Conservation (phyloP, 2,329 filamentous ascomycete species). For the Hypoxylon sp. region DNA sequence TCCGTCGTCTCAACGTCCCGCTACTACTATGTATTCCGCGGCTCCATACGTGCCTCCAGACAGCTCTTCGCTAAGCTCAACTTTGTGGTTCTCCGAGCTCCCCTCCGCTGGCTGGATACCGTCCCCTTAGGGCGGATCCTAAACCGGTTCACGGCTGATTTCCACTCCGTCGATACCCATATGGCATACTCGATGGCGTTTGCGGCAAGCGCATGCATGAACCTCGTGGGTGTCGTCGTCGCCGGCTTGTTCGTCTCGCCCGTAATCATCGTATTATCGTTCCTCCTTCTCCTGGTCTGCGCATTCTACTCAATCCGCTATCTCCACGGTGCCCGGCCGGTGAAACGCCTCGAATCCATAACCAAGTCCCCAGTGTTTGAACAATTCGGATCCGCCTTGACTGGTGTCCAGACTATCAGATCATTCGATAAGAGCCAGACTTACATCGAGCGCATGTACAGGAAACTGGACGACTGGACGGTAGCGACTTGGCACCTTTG, state of each 20-base stretch:
- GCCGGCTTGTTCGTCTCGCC: constrained; percentile 78
- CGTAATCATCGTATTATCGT: constrained; percentile 73
- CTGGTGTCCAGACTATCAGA: constrained; percentile 81
- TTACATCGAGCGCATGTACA: constrained; percentile 79
- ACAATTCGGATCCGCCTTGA: constrained; percentile 80
- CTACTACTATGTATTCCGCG: constrained; percentile 74
- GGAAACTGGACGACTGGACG: constrained; percentile 76
- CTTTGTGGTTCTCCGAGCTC: constrained; percentile 77
- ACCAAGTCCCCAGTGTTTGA: constrained; percentile 86
- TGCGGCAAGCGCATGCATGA: constrained; percentile 71
- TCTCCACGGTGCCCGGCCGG: constrained; percentile 78
- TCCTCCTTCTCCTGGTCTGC: constrained; percentile 70
- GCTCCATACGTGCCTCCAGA: constrained; percentile 78
- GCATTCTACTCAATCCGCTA: constrained; percentile 73
- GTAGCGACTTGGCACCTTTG: constrained; percentile 77
- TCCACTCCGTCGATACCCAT: constrained; percentile 78
- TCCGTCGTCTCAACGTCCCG: constrained; percentile 73
- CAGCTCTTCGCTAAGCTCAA: constrained; percentile 77
- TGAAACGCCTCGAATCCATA: constrained; percentile 83
- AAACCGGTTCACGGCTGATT: constrained; percentile 84
- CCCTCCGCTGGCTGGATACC: constrained; percentile 85
- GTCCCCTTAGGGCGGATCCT: constrained; percentile 82
- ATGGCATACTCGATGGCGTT: constrained; percentile 75
- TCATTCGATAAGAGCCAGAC: constrained; percentile 78
- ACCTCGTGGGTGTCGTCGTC: constrained; percentile 75